phyloP scores from a whole-genome alignment of 768 basidiomycete species.

The Suillus cothurnatus region DNA sequence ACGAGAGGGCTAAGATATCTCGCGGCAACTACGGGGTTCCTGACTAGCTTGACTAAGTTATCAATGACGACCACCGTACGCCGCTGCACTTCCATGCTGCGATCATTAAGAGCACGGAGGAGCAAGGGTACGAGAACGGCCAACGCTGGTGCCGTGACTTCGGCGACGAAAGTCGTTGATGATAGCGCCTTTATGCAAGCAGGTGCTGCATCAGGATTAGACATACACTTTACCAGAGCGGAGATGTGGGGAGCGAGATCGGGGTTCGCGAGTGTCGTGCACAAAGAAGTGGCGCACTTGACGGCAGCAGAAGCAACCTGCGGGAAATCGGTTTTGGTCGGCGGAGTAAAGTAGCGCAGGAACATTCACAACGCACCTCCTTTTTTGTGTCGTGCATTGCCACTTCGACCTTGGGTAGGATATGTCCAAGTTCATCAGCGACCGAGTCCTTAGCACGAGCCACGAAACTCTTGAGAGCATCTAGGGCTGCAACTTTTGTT shows the following conservation, averaged over 20 bases:
- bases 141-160: slow-evolving; percentile 94
- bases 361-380: slow-evolving; percentile 58
- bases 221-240: slow-evolving; percentile 92
- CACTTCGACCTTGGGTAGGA: slow-evolving; percentile 83
- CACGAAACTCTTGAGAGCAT: slow-evolving; percentile 79
- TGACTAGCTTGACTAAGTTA: slow-evolving; percentile 96
- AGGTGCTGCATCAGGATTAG: slow-evolving; percentile 83
- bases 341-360: neutral
- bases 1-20: slow-evolving; percentile 85
- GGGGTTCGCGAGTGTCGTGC: slow-evolving; percentile 88
- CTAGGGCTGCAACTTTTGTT: slow-evolving; percentile 90
- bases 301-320: slow-evolving; percentile 85
- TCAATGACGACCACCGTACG: slow-evolving; percentile 93
- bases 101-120: slow-evolving; percentile 87
- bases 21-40: slow-evolving; percentile 87
- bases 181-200: slow-evolving; percentile 95
- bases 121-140: slow-evolving; percentile 94
- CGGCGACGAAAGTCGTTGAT: slow-evolving; percentile 94
- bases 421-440: slow-evolving; percentile 77
- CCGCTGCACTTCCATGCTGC: slow-evolving; percentile 95
- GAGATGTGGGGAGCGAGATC: slow-evolving; percentile 90
- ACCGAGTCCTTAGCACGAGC: slow-evolving; percentile 70
- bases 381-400: slow-evolving; percentile 97
- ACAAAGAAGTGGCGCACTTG: slow-evolving; percentile 89
- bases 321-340: slow-evolving; percentile 2